Evolutionary conservation across 345 rosid species (phyloP).

Genomic region (Psidium friedrichsthalianum): DNA sequence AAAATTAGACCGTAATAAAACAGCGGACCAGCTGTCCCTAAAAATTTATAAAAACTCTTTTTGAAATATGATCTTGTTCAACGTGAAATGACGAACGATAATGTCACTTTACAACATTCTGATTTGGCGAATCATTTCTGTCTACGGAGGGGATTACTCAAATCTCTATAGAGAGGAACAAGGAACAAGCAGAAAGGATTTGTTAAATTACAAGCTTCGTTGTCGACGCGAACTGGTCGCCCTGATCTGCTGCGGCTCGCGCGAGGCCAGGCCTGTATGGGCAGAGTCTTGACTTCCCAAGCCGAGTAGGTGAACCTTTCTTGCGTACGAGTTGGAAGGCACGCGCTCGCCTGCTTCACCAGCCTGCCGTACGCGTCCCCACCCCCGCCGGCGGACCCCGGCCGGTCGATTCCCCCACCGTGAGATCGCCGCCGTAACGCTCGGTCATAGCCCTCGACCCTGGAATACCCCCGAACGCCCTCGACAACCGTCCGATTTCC

Average conservation of each 20-base stretch:
- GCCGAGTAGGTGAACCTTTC: slow-evolving; percentile 39
- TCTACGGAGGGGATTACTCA: neutral
- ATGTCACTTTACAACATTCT: neutral
- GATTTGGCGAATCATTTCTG: neutral
- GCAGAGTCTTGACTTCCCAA: slow-evolving; percentile 82
- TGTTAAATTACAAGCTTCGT: slow-evolving; percentile 51
- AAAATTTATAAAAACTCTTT: too few species aligned
- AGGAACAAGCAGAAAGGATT: neutral
- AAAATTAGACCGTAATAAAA: too few species aligned
- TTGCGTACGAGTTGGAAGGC: slow-evolving; percentile 77
- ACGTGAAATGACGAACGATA: too few species aligned
- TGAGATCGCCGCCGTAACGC: slow-evolving; percentile 67
- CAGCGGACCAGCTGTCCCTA: too few species aligned
- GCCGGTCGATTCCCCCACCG: slow-evolving; percentile 61
- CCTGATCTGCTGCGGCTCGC: slow-evolving; percentile 47
- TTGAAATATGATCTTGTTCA: too few species aligned
- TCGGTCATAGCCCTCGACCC: slow-evolving; percentile 35
- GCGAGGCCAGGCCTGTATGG: slow-evolving; percentile 61
- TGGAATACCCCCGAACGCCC: slow-evolving; percentile 81
- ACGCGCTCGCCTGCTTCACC: slow-evolving; percentile 62
- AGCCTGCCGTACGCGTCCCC: slow-evolving; percentile 39
- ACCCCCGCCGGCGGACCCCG: slow-evolving; percentile 34
- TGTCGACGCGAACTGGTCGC: slow-evolving; percentile 45
- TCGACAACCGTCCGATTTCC: slow-evolving; percentile 58
- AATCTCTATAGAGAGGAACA: neutral